Percentiles rank a stretch among this genome's conserved stretches.
These are phyloP conservation scores for Solanum hybrid DNA, from an alignment of 305 asterid species.

Conservation along the genomic window DNA sequence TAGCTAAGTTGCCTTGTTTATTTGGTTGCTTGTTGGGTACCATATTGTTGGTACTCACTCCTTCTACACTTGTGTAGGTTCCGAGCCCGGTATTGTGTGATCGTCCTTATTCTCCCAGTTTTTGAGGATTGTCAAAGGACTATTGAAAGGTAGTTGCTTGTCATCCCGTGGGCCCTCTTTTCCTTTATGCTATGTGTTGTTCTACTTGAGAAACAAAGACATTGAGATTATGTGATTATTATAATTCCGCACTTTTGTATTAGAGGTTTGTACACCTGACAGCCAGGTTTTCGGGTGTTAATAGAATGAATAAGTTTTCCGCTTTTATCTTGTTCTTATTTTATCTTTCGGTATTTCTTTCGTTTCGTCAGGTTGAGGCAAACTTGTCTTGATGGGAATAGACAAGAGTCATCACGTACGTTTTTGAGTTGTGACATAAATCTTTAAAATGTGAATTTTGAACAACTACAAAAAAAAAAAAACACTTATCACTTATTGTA, in stretches of 20 bases:
- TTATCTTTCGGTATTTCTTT: not conserved
- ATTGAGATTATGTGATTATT: not conserved
- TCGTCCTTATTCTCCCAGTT: not conserved
- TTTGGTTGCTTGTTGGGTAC: not conserved
- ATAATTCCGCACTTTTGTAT: not conserved
- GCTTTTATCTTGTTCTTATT: not conserved
- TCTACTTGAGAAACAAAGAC: not conserved
- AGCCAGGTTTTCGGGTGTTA: not conserved
- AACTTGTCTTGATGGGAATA: not conserved
- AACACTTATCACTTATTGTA: not conserved
- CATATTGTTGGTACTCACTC: not conserved
- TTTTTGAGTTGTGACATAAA: not conserved
- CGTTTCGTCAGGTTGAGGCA: not conserved
- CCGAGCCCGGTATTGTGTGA: not conserved
- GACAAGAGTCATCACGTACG: not conserved
- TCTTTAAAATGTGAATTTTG: not conserved
- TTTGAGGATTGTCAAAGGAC: not conserved
- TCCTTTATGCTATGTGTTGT: not conserved
- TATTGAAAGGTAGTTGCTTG: not conserved
- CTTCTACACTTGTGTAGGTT: not conserved
- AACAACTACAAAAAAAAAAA: not conserved
- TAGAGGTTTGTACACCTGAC: not conserved
- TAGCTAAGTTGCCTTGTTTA: not conserved
- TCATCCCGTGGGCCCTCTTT: not conserved
- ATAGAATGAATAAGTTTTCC: not conserved